A percentile compares a stretch with the other conserved stretches of the same genome.
Evolutionary conservation across 495 filamentous ascomycete genomes (phyloP).

Genomic region (Aspergillus kassunensis): DNA sequence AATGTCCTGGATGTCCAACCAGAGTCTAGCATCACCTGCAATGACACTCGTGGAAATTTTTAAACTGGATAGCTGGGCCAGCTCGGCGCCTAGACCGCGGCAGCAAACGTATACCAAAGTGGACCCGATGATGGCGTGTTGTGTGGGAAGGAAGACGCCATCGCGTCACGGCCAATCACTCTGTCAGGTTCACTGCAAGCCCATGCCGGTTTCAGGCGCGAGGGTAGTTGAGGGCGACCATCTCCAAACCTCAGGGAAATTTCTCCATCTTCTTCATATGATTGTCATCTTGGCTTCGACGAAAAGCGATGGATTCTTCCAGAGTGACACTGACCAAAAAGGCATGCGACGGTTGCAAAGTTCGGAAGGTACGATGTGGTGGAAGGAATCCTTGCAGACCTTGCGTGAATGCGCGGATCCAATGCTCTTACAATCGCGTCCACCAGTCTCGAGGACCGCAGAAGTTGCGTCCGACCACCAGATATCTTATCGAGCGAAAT

Average conservation of each 20-base stretch:
- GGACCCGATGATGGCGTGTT: slow-evolving; percentile 17
- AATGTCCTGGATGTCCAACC: background rate
- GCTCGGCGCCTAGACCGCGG: background rate
- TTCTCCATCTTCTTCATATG: background rate
- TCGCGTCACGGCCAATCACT: background rate
- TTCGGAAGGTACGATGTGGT: slow-evolving; percentile 30
- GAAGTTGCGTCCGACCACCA: slow-evolving; percentile 28
- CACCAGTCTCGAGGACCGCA: slow-evolving; percentile 33
- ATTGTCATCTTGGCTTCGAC: background rate
- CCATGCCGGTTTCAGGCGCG: background rate
- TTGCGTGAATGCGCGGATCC: slow-evolving; percentile 31
- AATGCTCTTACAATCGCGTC: slow-evolving; percentile 36
- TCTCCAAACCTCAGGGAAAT: background rate
- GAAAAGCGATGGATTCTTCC: slow-evolving; percentile 11
- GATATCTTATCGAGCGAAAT: slow-evolving; percentile 17
- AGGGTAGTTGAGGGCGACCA: slow-evolving; percentile 3
- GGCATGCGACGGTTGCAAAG: slow-evolving; percentile 32
- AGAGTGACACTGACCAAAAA: slow-evolving; percentile 20
- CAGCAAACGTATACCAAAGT: background rate
- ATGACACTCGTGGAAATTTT: background rate
- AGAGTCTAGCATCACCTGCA: background rate
- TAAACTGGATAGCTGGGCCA: background rate
- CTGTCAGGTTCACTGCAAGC: background rate
- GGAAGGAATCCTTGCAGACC: slow-evolving; percentile 24
- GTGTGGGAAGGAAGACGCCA: slow-evolving; percentile 14